Base-by-base conservation (phyloP, 2,329 filamentous ascomycete genomes). In the Emergomyces orientalis region DNA sequence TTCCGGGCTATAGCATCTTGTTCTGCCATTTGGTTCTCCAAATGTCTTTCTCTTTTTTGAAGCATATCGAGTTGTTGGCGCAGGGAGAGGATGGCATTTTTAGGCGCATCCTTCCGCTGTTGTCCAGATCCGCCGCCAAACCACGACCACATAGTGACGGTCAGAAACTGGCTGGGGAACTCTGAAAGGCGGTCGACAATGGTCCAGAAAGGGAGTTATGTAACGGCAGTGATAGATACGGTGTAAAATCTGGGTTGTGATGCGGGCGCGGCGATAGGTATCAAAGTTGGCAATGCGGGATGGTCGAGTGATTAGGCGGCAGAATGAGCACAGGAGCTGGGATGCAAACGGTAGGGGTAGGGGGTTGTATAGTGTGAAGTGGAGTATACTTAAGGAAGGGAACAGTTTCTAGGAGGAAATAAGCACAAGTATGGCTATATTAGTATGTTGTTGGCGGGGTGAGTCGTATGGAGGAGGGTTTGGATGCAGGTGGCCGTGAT, bases 61-160 rank as follows among this genome's bases (percentile, higher is more conserved):
- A 99, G 83, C 92, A 97, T 97, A 71, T 97, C 93, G 54, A 97
- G 83, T 80, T 97, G 93, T 72, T 88, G 84, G 70, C 94, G 86
- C 72, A 99, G 81, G 65, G 85, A 85, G 63, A 99, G 82, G 72
- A 99, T 99, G 69, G 94, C 94, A 81, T 96, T 94, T 84, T 99
- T 99, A 63, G 94, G 91, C 65, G 86, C 88, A 79, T 97, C 91
- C 81, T 95, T 96, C 80, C 88, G 87, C 83, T 91, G 90, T 79
- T 91, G 87, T 70, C 87, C 87, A 71, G 85, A 84, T 68, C 84
- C 85, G 72, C 91, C 91, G 78, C 93, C 91, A 76, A 97, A 96
- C 91, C 92, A 97, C 79, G 88, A 86, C 88, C 89, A 90, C 79
- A 89, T 84, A 67, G 70, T 76, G 69, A 63, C 59, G 27, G 45